These are phyloP conservation scores for Celoporthe dispersa DNA, from an alignment of 2,329 filamentous ascomycete genomes.

Conservation along the genomic window DNA sequence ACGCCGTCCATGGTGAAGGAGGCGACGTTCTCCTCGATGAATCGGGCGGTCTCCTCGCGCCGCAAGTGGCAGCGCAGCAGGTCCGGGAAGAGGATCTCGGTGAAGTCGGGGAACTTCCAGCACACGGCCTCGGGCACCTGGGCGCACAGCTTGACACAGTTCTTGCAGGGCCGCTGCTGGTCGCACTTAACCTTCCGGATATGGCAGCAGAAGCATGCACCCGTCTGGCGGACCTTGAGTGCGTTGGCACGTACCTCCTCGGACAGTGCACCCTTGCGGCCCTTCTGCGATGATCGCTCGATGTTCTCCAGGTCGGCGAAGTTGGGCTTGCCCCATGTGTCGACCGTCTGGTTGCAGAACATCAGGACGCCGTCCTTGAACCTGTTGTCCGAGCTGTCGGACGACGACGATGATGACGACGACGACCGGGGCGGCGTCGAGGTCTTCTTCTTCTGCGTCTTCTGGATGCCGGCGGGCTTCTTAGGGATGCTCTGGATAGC, in stretches of 20 bases:
- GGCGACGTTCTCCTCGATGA: constrained; percentile 54
- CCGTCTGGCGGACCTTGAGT: constrained; percentile 56
- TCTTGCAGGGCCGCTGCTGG: constrained; percentile 59
- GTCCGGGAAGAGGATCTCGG: constrained; percentile 55
- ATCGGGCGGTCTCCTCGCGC: constrained; percentile 53
- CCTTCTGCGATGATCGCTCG: constrained; percentile 55
- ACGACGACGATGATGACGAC: constrained; percentile 21
- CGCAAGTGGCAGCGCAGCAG: constrained; percentile 56
- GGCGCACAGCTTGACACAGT: constrained; percentile 57
- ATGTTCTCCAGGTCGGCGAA: constrained; percentile 59
- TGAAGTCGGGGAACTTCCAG: constrained; percentile 63
- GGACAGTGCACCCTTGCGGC: constrained; percentile 60
- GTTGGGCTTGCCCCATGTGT: constrained; percentile 48
- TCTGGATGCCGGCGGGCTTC: constrained; percentile 16
- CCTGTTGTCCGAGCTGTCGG: constrained; percentile 44
- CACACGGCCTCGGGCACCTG: constrained; percentile 59
- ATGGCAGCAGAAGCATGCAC: constrained; percentile 64
- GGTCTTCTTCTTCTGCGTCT: constrained; percentile 47
- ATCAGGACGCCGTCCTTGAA: constrained; percentile 61
- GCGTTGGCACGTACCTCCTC: constrained; percentile 59
- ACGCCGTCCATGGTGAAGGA: constrained; percentile 48
- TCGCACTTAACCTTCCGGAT: constrained; percentile 64
- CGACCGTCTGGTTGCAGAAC: constrained; percentile 49
- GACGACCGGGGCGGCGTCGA: constrained; percentile 31
- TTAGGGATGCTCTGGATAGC: constrained; percentile 10